Evolutionary conservation across 805 yeast genomes (phyloP).

Genomic region (Wickerhamomyces bovis): DNA sequence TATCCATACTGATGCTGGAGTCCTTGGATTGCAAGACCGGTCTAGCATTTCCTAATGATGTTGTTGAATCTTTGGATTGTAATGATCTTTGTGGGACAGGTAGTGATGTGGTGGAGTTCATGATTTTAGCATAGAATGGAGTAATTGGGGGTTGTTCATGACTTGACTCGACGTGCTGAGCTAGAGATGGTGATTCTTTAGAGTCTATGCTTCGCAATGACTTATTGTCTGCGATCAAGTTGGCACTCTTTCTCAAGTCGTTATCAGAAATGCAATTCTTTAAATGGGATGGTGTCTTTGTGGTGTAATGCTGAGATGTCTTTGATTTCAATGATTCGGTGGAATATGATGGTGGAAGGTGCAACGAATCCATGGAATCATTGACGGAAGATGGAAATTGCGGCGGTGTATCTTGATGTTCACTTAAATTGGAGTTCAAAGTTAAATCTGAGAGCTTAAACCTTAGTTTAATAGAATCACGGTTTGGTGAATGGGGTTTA

Average conservation of each 20-base stretch:
- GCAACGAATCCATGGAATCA: neutral
- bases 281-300: neutral
- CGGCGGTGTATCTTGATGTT: neutral
- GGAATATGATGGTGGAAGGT: neutral
- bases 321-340: neutral
- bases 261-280: neutral
- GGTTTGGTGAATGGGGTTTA: neutral
- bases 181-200: neutral
- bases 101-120: neutral
- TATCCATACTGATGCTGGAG: neutral
- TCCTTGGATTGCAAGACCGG: neutral
- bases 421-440: neutral
- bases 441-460: neutral
- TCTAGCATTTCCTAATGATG: neutral
- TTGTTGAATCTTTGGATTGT: neutral
- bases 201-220: neutral
- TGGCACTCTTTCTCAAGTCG: neutral
- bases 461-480: neutral
- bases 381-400: neutral
- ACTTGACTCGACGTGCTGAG: neutral
- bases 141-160: neutral
- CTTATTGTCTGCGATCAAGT: neutral
- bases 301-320: neutral
- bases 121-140: neutral
- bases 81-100: neutral